A percentile compares a stretch with the other conserved stretches of the same genome.
These are phyloP conservation scores for Parafenestella ontariensis DNA, from an alignment of 2,329 filamentous ascomycete genomes.

Conservation along the genomic window DNA sequence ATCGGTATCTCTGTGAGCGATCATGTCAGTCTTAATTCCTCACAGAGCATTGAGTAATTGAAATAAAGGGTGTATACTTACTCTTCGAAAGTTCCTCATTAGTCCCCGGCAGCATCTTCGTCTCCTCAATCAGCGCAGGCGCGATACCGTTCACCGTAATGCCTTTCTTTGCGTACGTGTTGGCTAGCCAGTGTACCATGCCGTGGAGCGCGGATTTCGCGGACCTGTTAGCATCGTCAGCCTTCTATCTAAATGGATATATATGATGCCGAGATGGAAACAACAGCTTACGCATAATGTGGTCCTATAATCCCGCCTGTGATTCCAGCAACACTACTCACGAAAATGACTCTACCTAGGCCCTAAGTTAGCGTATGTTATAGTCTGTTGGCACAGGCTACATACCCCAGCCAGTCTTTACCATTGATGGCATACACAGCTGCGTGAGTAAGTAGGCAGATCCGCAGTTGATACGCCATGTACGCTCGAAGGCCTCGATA, in stretches of 20 bases:
- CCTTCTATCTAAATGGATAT: neutral
- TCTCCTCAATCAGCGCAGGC: slow-evolving; percentile 56
- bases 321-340: slow-evolving; percentile 49
- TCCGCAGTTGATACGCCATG: slow-evolving; percentile 50
- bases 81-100: slow-evolving; percentile 45
- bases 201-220: slow-evolving; percentile 56
- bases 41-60: neutral
- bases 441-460: slow-evolving; percentile 48
- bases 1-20: slow-evolving; percentile 51
- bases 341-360: slow-evolving; percentile 42
- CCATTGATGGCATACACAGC: slow-evolving; percentile 50
- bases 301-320: slow-evolving; percentile 52
- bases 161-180: slow-evolving; percentile 52
- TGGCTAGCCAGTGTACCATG: slow-evolving; percentile 56
- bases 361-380: neutral
- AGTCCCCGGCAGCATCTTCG: slow-evolving; percentile 53
- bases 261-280: neutral
- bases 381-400: neutral
- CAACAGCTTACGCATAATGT: slow-evolving; percentile 40
- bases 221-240: neutral
- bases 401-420: slow-evolving; percentile 42
- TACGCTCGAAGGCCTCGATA: slow-evolving; percentile 47
- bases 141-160: slow-evolving; percentile 59
- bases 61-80: slow-evolving; percentile 8
- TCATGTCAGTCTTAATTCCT: neutral